Conservation (phyloP, 2,329 filamentous ascomycete species). For the Blumeria hordei region DNA sequence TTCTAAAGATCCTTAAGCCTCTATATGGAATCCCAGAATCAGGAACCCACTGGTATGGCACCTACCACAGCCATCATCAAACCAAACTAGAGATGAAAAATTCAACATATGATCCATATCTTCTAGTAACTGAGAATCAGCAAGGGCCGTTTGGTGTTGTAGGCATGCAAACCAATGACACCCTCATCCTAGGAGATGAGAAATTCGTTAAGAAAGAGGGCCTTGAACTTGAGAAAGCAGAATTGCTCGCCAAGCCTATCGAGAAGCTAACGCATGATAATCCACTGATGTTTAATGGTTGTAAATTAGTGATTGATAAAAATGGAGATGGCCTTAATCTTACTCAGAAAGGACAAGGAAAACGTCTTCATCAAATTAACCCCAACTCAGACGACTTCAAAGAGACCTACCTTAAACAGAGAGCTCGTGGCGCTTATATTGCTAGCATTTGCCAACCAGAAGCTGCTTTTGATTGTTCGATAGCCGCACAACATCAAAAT, state of each 20-base stretch:
- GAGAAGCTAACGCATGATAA: not conserved
- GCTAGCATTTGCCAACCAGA: conserved; percentile 1
- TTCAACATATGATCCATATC: not conserved
- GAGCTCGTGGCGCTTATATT: conserved; percentile 1
- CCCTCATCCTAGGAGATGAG: conserved; percentile 1
- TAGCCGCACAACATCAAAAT: conserved; percentile 1
- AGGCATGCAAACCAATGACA: conserved; percentile 3
- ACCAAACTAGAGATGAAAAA: not conserved
- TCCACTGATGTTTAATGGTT: conserved; percentile 2
- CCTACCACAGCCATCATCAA: not conserved
- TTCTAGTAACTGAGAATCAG: not conserved
- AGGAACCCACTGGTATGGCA: conserved; percentile 1
- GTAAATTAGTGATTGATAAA: not conserved
- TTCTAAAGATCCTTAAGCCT: conserved; percentile 1
- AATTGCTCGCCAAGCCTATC: conserved; percentile 1
- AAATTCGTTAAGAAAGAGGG: not conserved
- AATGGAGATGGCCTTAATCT: not conserved
- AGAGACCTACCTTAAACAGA: not conserved
- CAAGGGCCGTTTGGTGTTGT: conserved; percentile 1
- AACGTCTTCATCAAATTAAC: conserved; percentile 1
- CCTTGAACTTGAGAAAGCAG: not conserved
- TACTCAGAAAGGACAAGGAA: conserved; percentile 1
- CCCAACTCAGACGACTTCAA: not conserved
- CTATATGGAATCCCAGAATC: conserved; percentile 2
- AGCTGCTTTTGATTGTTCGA: conserved; percentile 1